phyloP scores from a whole-genome alignment of 176 grass and related monocot species.

The Saccharum spontaneum region DNA sequence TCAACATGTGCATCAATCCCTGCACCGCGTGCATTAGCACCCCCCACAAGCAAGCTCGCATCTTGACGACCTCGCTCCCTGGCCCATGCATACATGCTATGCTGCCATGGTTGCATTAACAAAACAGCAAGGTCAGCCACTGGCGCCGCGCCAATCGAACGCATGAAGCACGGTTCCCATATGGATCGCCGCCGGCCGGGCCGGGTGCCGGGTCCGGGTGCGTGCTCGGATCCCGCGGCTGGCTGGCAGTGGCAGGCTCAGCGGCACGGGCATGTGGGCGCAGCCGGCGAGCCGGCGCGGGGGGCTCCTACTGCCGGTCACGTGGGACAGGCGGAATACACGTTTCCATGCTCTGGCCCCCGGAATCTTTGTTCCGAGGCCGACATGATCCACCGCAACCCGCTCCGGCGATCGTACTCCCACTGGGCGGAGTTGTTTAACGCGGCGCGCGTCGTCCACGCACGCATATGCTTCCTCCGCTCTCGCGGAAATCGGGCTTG shows the following conservation, averaged over 20 bases:
- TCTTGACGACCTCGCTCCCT: not conserved
- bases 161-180: not conserved
- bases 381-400: constrained; percentile 25
- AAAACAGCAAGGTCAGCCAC: not conserved
- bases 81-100: not conserved
- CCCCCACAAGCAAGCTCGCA: not conserved
- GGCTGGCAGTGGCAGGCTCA: not conserved
- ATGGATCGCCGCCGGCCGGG: constrained; percentile 23
- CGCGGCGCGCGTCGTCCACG: not conserved
- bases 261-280: constrained; percentile 45
- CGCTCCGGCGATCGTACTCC: not conserved
- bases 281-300: constrained; percentile 56
- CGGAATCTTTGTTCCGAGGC: constrained; percentile 69
- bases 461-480: not conserved
- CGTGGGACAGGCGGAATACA: constrained; percentile 53
- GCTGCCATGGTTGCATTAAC: constrained; percentile 2
- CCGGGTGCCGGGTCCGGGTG: not conserved
- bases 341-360: constrained; percentile 51
- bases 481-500: not conserved
- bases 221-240: constrained; percentile 30
- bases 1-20: constrained; percentile 39
- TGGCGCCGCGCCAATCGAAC: not conserved
- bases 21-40: not conserved
- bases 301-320: constrained; percentile 46
- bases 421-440: not conserved